phyloP scores from a whole-genome alignment of 2,329 filamentous ascomycete species.

The Xylariaceae sp. region DNA sequence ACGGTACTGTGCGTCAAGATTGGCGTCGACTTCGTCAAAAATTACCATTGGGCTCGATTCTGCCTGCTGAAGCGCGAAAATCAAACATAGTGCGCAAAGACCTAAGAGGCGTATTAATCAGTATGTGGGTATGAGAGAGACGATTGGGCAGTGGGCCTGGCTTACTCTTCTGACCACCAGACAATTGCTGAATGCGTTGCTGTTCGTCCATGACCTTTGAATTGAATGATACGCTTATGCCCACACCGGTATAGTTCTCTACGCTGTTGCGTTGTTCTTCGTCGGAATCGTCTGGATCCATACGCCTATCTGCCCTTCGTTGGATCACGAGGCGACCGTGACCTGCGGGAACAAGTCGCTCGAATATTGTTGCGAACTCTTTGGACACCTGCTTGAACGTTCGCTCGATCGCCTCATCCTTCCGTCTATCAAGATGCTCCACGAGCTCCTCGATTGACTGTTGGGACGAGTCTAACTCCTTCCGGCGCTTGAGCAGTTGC shows the following conservation, averaged over 20 bases:
- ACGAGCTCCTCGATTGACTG: conserved; percentile 89
- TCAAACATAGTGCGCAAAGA: conserved; percentile 92
- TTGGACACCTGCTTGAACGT: conserved; percentile 97
- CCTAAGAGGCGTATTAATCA: conserved; percentile 42
- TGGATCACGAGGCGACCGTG: conserved; percentile 91
- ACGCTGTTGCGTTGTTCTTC: conserved; percentile 68
- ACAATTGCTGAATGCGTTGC: conserved; percentile 94
- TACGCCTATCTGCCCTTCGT: conserved; percentile 72
- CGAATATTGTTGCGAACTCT: conserved; percentile 90
- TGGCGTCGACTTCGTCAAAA: conserved; percentile 98
- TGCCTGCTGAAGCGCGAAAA: conserved; percentile 97
- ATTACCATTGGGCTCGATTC: conserved; percentile 98
- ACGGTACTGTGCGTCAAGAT: conserved; percentile 95
- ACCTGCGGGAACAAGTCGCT: conserved; percentile 89
- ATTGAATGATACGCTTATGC: conserved; percentile 97
- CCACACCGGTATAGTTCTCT: conserved; percentile 94
- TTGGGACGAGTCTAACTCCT: conserved; percentile 83
- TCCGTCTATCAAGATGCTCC: conserved; percentile 85
- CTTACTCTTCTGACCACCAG: conserved; percentile 94
- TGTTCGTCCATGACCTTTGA: conserved; percentile 93
- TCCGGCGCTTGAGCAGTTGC: conserved; percentile 74
- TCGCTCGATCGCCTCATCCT: conserved; percentile 96
- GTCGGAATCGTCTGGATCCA: conserved; percentile 61
- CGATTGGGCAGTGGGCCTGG: conserved; percentile 8
- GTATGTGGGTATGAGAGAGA: too few relatives aligned